These are phyloP conservation scores for Tricharina praecox DNA, from an alignment of 495 filamentous ascomycete species.

Conservation along the genomic window DNA sequence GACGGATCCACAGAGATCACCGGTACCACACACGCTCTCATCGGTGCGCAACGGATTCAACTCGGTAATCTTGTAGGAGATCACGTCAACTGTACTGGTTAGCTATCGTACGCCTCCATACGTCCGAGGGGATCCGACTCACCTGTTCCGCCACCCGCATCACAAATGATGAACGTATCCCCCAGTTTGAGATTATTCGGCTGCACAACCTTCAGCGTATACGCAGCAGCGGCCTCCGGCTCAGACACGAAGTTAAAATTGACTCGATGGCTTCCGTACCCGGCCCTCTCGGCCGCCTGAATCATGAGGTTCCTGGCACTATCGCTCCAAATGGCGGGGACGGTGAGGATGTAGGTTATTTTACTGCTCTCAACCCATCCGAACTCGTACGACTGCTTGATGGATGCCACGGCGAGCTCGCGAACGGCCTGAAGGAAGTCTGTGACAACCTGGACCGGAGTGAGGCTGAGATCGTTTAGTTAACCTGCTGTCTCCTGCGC, in stretches of 20 bases:
- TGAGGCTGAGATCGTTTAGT: neutral
- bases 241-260: conserved; percentile 56
- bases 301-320: conserved; percentile 49
- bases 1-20: conserved; percentile 8
- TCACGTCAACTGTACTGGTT: too few species aligned
- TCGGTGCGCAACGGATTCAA: conserved; percentile 33
- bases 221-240: conserved; percentile 61
- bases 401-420: conserved; percentile 6
- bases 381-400: neutral
- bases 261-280: conserved; percentile 23
- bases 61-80: conserved; percentile 36
- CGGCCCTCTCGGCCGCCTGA: conserved; percentile 47
- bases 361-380: conserved; percentile 31
- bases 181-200: conserved; percentile 42
- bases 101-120: too few species aligned
- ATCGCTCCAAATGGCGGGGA: conserved; percentile 50
- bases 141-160: conserved; percentile 62
- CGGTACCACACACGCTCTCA: conserved; percentile 36
- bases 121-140: too few species aligned
- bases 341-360: conserved; percentile 29
- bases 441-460: neutral
- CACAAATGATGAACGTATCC: conserved; percentile 59
- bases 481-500: neutral
- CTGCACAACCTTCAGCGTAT: conserved; percentile 49
- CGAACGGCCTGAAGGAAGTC: conserved; percentile 15